Conservation (phyloP, 2,329 filamentous ascomycete species). For the Phialophora expanda region DNA sequence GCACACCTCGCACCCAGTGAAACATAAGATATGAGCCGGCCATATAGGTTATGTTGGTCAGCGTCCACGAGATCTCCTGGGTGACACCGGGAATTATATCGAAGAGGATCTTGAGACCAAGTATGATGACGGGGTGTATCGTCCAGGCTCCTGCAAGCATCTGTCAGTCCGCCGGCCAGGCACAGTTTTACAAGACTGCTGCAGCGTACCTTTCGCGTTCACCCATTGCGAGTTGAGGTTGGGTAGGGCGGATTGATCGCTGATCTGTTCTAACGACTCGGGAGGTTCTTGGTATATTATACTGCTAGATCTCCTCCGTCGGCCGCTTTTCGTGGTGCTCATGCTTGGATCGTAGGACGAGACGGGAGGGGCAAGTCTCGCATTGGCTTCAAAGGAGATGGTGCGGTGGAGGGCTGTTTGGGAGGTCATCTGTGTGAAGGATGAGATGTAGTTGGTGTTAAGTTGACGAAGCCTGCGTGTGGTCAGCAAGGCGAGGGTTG, state of each 20-base stretch:
- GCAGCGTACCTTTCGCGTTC: constrained; percentile 86
- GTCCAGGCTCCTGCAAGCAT: constrained; percentile 81
- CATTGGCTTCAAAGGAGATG: constrained; percentile 87
- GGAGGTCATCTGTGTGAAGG: constrained; percentile 34
- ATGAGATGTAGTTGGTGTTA: background rate
- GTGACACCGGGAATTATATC: constrained; percentile 95
- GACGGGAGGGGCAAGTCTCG: constrained; percentile 66
- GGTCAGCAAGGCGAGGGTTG: constrained; percentile 12
- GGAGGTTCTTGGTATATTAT: constrained; percentile 97
- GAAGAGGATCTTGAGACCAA: constrained; percentile 91
- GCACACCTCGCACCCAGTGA: constrained; percentile 95
- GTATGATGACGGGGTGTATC: constrained; percentile 93
- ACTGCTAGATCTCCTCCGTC: constrained; percentile 94
- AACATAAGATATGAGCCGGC: constrained; percentile 99
- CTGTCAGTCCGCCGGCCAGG: constrained; percentile 21
- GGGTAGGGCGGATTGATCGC: constrained; percentile 90
- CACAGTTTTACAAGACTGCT: background rate
- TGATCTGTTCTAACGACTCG: constrained; percentile 96
- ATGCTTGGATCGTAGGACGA: constrained; percentile 59
- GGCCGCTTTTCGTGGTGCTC: constrained; percentile 68
- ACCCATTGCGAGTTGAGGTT: constrained; percentile 99
- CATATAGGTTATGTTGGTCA: constrained; percentile 99
- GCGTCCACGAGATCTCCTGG: constrained; percentile 97
- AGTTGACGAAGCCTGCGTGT: constrained; percentile 8
- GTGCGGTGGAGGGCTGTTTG: constrained; percentile 83